A percentile compares a stretch with the other conserved stretches of the same genome.
Conservation (phyloP, 495 filamentous ascomycete genomes). For the Corynascus novoguineensis region DNA sequence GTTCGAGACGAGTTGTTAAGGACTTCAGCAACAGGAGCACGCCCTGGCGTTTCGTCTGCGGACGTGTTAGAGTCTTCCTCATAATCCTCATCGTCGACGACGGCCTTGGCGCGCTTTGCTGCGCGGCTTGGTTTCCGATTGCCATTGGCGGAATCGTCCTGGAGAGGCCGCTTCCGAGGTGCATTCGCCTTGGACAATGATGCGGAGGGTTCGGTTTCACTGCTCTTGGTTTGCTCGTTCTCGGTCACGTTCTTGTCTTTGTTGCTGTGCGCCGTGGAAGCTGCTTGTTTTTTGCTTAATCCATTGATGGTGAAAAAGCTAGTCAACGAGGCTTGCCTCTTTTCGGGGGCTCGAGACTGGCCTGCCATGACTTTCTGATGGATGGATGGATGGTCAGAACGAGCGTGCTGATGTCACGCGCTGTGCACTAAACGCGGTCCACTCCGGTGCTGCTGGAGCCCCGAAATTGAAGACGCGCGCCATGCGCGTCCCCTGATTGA, state of each 20-base stretch:
- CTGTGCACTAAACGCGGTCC: background rate
- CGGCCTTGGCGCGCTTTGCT: slow-evolving; percentile 39
- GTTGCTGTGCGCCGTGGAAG: slow-evolving; percentile 9
- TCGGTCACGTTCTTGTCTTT: background rate
- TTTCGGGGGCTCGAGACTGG: slow-evolving; percentile 34
- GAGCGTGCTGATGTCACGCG: slow-evolving; percentile 24
- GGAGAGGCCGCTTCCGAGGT: slow-evolving; percentile 43
- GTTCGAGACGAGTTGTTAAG: slow-evolving; percentile 30
- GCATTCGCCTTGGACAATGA: slow-evolving; percentile 14
- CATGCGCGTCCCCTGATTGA: slow-evolving; percentile 8
- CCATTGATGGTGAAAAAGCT: slow-evolving; percentile 67
- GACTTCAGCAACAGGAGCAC: slow-evolving; percentile 1
- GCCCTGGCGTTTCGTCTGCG: slow-evolving; percentile 6
- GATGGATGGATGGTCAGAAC: background rate
- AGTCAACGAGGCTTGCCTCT: slow-evolving; percentile 77
- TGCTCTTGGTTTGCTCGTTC: background rate
- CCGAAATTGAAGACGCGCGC: slow-evolving; percentile 4
- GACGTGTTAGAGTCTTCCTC: slow-evolving; percentile 7
- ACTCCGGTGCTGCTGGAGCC: background rate
- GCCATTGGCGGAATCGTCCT: slow-evolving; percentile 37
- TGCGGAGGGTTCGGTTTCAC: background rate
- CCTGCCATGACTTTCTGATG: slow-evolving; percentile 31
- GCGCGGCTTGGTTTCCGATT: slow-evolving; percentile 31
- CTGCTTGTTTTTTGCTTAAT: slow-evolving; percentile 19
- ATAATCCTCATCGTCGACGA: slow-evolving; percentile 21